A percentile compares a stretch with the other conserved stretches of the same genome.
These are phyloP conservation scores for Fistulinella cinereoalba DNA, from an alignment of 1,284 basidiomycete genomes.

Conservation along the genomic window DNA sequence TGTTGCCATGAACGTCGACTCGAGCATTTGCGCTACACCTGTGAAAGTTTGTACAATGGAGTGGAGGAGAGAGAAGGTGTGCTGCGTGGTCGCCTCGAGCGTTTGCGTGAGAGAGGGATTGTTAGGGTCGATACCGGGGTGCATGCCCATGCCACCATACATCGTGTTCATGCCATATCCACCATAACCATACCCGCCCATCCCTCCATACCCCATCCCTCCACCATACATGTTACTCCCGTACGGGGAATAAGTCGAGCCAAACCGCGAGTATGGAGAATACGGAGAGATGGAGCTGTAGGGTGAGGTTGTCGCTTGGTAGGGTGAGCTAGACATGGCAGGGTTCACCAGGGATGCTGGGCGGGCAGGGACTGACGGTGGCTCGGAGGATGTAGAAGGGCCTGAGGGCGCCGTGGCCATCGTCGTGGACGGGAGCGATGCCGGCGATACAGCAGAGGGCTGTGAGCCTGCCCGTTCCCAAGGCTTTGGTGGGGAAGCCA, in stretches of 20 bases:
- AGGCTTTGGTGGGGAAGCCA: conserved; percentile 82
- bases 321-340: conserved; percentile 31
- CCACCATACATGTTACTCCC: conserved; percentile 49
- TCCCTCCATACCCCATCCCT: conserved; percentile 34
- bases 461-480: conserved; percentile 47
- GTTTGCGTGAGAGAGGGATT: conserved; percentile 79
- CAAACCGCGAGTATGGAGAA: conserved; percentile 49
- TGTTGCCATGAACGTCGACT: conserved; percentile 98
- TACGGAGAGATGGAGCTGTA: conserved; percentile 28
- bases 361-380: conserved; percentile 37
- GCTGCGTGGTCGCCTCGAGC: conserved; percentile 86
- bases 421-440: conserved; percentile 19
- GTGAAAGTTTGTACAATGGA: conserved; percentile 95
- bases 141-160: conserved; percentile 47
- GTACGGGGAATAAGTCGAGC: conserved; percentile 40
- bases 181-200: conserved; percentile 36
- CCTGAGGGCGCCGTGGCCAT: conserved; percentile 21
- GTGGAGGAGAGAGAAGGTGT: conserved; percentile 91
- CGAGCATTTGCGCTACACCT: conserved; percentile 96
- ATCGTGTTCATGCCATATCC: conserved; percentile 42
- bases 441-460: conserved; percentile 16
- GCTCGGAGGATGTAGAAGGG: conserved; percentile 14
- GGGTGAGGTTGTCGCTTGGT: conserved; percentile 28
- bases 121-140: conserved; percentile 42
- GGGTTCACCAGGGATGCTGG: conserved; percentile 40